Evolutionary conservation across 805 yeast species (phyloP).

Genomic region (Wickerhamiella sorbophila): DNA sequence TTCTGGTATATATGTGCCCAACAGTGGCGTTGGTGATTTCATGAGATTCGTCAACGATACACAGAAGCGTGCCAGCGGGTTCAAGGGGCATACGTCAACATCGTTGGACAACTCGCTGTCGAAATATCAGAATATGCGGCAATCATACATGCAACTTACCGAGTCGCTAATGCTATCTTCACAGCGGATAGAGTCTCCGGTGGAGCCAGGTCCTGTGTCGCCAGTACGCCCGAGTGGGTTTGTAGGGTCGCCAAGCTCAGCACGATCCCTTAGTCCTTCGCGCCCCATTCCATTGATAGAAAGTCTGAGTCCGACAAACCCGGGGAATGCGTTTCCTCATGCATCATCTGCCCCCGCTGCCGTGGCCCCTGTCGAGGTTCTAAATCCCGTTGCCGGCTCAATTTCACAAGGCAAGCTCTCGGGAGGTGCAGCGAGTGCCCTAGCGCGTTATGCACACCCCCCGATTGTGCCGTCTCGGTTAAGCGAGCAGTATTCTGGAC

Average conservation of each 20-base stretch:
- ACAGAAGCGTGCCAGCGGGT: slow-evolving; percentile 11
- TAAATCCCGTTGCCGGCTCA: slow-evolving; percentile 3
- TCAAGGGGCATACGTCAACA: slow-evolving; percentile 2
- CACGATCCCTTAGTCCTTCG: slow-evolving; percentile 4
- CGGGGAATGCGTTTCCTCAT: slow-evolving; percentile 2
- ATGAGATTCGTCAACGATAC: slow-evolving; percentile 47
- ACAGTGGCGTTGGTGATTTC: slow-evolving; percentile 42
- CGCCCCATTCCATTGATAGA: slow-evolving; percentile 1
- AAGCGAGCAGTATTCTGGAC: slow-evolving; percentile 21
- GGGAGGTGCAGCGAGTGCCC: slow-evolving; percentile 3
- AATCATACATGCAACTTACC: slow-evolving; percentile 23
- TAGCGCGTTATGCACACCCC: slow-evolving; percentile 16
- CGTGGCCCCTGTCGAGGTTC: slow-evolving; percentile 6
- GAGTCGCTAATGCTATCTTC: slow-evolving; percentile 20
- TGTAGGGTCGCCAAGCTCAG: slow-evolving; percentile 4
- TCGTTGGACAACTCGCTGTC: slow-evolving; percentile 20
- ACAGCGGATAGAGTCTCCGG: not conserved
- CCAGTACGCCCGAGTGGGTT: no score
- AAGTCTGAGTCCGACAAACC: not conserved
- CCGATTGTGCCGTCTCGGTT: slow-evolving; percentile 27
- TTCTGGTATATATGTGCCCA: slow-evolving; percentile 36
- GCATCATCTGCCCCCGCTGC: slow-evolving; percentile 3
- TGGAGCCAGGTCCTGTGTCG: no score
- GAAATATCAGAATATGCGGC: slow-evolving; percentile 24
- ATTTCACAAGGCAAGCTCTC: not conserved